Conservation (phyloP, 2,329 filamentous ascomycete species). For the Ophiostoma ips region DNA sequence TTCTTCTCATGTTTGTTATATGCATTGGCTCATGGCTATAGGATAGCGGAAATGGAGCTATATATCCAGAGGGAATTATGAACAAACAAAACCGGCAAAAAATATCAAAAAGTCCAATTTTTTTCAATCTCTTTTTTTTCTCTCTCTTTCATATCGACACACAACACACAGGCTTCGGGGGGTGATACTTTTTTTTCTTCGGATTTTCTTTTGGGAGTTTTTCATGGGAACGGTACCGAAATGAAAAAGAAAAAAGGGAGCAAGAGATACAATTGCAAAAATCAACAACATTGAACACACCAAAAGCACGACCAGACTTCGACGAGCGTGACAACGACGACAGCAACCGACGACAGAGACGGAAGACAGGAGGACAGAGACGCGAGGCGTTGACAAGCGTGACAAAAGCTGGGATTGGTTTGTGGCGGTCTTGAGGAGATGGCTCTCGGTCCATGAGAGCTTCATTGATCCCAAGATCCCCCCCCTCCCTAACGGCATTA, state of each 20-base stretch:
- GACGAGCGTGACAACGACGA: neutral
- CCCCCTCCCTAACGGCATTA: no score
- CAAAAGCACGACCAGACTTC: neutral
- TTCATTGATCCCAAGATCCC: no score
- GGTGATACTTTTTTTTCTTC: neutral
- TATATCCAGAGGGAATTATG: slow-evolving; percentile 2
- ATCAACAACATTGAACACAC: slow-evolving; percentile 3
- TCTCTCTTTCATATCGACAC: neutral
- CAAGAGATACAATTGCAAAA: slow-evolving; percentile 3
- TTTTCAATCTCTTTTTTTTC: slow-evolving; percentile 3
- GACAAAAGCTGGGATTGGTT: no score
- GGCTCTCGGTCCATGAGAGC: neutral
- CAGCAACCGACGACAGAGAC: neutral
- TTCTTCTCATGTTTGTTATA: neutral
- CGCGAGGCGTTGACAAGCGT: no score
- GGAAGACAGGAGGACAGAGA: neutral
- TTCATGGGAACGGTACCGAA: slow-evolving; percentile 10
- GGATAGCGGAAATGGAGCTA: neutral
- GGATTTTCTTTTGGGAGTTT: slow-evolving; percentile 8
- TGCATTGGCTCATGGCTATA: neutral
- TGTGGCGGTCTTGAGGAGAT: neutral
- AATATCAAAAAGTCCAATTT: slow-evolving; percentile 5
- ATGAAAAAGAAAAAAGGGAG: slow-evolving; percentile 1
- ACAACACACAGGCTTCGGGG: neutral
- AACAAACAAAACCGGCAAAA: slow-evolving; percentile 2